Evolutionary conservation across 1,284 basidiomycete genomes (phyloP).

Genomic region (Gomphus sp.): DNA sequence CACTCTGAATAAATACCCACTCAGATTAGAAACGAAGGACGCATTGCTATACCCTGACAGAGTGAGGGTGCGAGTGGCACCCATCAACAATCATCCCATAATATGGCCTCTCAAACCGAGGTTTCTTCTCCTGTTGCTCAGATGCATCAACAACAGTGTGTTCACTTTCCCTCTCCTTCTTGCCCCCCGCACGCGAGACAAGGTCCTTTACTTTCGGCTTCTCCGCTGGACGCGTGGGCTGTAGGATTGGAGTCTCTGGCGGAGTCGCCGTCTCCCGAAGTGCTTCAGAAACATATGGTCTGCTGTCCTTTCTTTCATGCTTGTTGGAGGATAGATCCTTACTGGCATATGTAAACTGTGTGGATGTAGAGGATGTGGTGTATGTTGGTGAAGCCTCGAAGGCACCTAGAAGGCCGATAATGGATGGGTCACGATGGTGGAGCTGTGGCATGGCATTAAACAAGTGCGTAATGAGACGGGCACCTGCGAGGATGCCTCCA

Average conservation of each 20-base stretch:
- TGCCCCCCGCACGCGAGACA: background rate
- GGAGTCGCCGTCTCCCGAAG: constrained; percentile 54
- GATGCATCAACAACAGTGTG: background rate
- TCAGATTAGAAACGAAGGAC: background rate
- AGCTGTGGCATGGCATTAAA: constrained; percentile 91
- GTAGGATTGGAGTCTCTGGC: constrained; percentile 41
- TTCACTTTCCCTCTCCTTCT: background rate
- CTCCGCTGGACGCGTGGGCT: background rate
- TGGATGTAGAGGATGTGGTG: background rate
- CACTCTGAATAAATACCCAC: constrained; percentile 3
- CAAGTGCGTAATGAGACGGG: constrained; percentile 80
- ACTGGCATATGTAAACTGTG: background rate
- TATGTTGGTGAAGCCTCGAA: constrained; percentile 45
- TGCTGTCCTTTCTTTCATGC: constrained; percentile 1
- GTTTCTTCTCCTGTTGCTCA: background rate
- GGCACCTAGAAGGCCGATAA: constrained; percentile 80
- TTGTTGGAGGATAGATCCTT: constrained; percentile 9
- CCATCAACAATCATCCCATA: constrained; percentile 90
- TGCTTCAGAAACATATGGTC: constrained; percentile 27
- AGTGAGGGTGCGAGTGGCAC: constrained; percentile 85
- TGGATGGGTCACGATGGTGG: constrained; percentile 77
- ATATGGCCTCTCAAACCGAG: constrained; percentile 62
- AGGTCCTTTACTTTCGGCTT: background rate
- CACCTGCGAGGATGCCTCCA: constrained; percentile 58
- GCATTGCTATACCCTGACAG: constrained; percentile 56